These are phyloP conservation scores for Trametes pubescens DNA, from an alignment of 1,284 basidiomycete genomes.

Conservation along the genomic window DNA sequence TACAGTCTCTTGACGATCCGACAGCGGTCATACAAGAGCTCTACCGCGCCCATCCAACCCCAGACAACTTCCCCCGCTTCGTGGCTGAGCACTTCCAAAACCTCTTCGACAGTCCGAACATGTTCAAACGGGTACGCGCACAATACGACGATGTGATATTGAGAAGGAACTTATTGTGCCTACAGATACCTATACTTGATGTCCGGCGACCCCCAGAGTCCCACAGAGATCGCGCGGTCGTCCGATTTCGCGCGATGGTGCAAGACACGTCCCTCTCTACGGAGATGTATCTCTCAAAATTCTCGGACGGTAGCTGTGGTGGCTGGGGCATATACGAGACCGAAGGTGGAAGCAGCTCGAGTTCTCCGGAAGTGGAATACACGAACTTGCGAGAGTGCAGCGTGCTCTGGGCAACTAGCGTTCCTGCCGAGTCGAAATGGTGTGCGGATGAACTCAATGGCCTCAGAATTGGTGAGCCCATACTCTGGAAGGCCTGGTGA, in stretches of 20 bases:
- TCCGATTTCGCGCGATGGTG: constrained; percentile 79
- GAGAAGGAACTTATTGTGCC: neutral
- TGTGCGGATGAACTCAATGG: constrained; percentile 48
- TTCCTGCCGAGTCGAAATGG: constrained; percentile 72
- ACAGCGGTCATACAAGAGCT: constrained; percentile 56
- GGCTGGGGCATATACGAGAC: constrained; percentile 71
- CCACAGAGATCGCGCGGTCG: constrained; percentile 59
- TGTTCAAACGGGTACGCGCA: constrained; percentile 52
- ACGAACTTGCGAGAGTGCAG: constrained; percentile 65
- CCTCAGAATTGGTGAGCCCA: neutral
- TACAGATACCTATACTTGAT: constrained; percentile 64
- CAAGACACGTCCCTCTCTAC: constrained; percentile 79
- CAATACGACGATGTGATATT: too few relatives aligned
- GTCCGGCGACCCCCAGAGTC: constrained; percentile 54
- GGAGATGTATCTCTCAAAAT: constrained; percentile 70
- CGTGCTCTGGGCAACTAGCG: constrained; percentile 72
- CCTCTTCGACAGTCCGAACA: constrained; percentile 51
- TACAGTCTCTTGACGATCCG: constrained; percentile 60
- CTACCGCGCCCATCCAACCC: constrained; percentile 42
- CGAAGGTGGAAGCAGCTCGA: constrained; percentile 24
- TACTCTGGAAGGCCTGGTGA: neutral
- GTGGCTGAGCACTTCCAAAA: constrained; percentile 60
- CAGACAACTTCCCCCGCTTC: constrained; percentile 51
- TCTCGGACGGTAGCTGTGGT: constrained; percentile 54
- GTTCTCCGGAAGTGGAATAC: constrained; percentile 51